A percentile compares a stretch with the other conserved stretches of the same genome.
These are phyloP conservation scores for Penicillium verhagenii DNA, from an alignment of 495 filamentous ascomycete species.

Conservation along the genomic window DNA sequence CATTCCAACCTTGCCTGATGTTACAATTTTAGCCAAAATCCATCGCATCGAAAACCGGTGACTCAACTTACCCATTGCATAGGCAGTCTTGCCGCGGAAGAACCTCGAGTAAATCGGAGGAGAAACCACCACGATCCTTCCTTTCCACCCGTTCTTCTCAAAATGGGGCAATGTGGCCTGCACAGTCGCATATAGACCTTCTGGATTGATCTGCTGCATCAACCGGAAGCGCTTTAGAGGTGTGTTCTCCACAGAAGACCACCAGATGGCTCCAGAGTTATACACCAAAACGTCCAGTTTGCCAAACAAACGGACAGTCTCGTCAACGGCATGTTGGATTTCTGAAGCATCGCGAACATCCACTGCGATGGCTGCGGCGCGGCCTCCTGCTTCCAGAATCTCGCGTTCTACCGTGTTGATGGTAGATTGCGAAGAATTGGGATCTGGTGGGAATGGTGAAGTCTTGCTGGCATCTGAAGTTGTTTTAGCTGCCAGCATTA, in stretches of 20 bases:
- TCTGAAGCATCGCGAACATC: constrained; percentile 66
- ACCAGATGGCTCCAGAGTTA: constrained; percentile 87
- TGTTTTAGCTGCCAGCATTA: constrained; percentile 79
- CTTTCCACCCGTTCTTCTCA: constrained; percentile 51
- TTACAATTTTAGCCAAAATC: not conserved
- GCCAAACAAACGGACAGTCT: constrained; percentile 60
- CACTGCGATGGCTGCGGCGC: constrained; percentile 64
- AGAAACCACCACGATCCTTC: constrained; percentile 73
- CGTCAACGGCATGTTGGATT: constrained; percentile 59
- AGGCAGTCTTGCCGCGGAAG: constrained; percentile 82
- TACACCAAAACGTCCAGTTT: constrained; percentile 74
- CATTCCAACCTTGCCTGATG: constrained; percentile 71
- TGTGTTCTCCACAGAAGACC: constrained; percentile 71
- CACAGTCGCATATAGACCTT: constrained; percentile 62
- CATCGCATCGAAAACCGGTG: not conserved
- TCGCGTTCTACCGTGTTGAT: constrained; percentile 82
- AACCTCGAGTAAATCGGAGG: constrained; percentile 86
- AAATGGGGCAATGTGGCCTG: constrained; percentile 66
- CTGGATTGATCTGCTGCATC: constrained; percentile 78
- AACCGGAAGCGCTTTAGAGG: constrained; percentile 77
- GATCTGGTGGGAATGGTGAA: constrained; percentile 71
- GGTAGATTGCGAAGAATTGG: constrained; percentile 76
- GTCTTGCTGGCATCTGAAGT: constrained; percentile 59
- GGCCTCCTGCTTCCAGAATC: constrained; percentile 64
- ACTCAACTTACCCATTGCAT: constrained; percentile 64